A percentile compares a stretch with the other conserved stretches of the same genome.
phyloP scores from a whole-genome alignment of 2,329 filamentous ascomycete species.

The Microcera coccophila region DNA sequence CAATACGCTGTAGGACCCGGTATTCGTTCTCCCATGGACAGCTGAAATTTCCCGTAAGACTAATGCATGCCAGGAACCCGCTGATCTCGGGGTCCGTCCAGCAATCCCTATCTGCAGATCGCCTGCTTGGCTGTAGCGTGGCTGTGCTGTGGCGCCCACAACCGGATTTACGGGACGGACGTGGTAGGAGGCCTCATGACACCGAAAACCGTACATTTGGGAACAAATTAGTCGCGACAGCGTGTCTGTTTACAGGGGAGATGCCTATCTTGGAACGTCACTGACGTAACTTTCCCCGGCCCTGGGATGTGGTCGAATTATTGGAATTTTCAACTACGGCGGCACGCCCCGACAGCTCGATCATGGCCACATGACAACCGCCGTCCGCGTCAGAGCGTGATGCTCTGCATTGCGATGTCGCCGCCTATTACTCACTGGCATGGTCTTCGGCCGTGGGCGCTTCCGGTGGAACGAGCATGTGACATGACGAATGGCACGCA shows the following conservation, averaged over 20 bases:
- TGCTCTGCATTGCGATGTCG: not conserved
- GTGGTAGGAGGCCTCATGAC: conserved; percentile 11
- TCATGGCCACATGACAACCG: not conserved
- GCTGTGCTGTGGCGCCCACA: conserved; percentile 15
- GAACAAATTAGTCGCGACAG: conserved; percentile 1
- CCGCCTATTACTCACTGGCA: not conserved
- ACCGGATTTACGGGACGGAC: conserved; percentile 9
- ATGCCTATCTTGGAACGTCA: not conserved
- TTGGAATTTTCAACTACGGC: not conserved
- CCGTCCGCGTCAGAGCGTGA: not conserved
- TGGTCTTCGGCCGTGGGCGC: not conserved
- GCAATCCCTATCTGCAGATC: not conserved
- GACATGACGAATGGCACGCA: not conserved
- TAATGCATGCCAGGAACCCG: conserved; percentile 20
- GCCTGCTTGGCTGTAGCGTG: conserved; percentile 7
- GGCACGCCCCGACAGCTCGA: not conserved
- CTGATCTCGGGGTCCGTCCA: not conserved
- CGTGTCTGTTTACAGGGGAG: conserved; percentile 2
- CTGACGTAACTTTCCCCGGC: not conserved
- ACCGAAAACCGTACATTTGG: conserved; percentile 11
- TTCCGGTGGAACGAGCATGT: not conserved
- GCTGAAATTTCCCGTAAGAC: conserved; percentile 21
- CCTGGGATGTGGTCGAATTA: not conserved
- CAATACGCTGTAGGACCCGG: conserved; percentile 1
- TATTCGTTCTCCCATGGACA: conserved; percentile 21